phyloP scores from a whole-genome alignment of 768 basidiomycete species.

The Hygrophorus pudorinus region DNA sequence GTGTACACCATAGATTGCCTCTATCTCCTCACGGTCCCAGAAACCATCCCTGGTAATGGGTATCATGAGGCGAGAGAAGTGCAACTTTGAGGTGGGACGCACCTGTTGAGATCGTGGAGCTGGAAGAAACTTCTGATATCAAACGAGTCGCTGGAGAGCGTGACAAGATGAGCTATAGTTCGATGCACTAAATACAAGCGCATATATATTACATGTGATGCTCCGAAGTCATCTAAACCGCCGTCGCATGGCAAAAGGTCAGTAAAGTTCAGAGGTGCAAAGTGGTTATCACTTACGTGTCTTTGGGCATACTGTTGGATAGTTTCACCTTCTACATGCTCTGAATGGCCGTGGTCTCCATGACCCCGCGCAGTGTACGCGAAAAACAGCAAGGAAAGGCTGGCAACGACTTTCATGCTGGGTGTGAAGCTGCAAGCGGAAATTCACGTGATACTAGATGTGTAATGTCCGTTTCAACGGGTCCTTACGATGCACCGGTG shows the following conservation, averaged over 20 bases:
- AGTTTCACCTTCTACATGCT: slow-evolving; percentile 50
- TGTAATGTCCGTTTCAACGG: no score
- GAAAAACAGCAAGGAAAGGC: slow-evolving; percentile 31
- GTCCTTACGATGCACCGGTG: no score
- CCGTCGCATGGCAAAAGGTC: slow-evolving; percentile 9
- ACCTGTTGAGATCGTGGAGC: slow-evolving; percentile 88
- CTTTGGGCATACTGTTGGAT: slow-evolving; percentile 76
- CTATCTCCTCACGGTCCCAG: slow-evolving; percentile 83
- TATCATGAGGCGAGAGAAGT: not conserved
- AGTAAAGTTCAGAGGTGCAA: slow-evolving; percentile 5
- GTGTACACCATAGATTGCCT: slow-evolving; percentile 94
- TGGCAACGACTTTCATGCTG: slow-evolving; percentile 39
- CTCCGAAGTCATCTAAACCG: slow-evolving; percentile 71
- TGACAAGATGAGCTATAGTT: slow-evolving; percentile 6
- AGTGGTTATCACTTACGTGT: slow-evolving; percentile 57
- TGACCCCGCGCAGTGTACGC: slow-evolving; percentile 32
- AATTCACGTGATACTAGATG: no score
- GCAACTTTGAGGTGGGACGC: slow-evolving; percentile 11
- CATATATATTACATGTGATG: slow-evolving; percentile 61
- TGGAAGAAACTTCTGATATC: slow-evolving; percentile 88
- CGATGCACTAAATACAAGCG: not conserved
- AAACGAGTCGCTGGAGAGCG: slow-evolving; percentile 56
- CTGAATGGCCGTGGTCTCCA: slow-evolving; percentile 42
- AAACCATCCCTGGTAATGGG: slow-evolving; percentile 49
- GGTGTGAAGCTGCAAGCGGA: not conserved